Conservation (phyloP, 371 early-diverging fungal species). For the Parasitella parasitica region DNA sequence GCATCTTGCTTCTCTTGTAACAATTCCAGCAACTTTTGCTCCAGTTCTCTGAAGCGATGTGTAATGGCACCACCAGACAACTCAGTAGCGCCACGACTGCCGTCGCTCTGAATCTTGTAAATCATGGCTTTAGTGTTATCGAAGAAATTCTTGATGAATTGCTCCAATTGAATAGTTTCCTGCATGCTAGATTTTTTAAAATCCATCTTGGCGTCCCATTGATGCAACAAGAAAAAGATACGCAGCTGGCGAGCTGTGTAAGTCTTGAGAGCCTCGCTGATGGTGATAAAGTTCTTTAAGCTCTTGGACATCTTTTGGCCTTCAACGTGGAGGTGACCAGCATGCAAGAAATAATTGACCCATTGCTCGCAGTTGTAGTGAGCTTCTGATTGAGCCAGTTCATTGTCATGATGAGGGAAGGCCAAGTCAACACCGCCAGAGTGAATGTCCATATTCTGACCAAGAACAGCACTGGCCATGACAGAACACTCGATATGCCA, state of each 20-base stretch:
- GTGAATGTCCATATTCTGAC: conserved; percentile 95
- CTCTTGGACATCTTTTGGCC: conserved; percentile 99
- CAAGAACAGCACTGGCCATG: conserved; percentile 97
- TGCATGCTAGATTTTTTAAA: conserved; percentile 83
- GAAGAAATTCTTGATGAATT: conserved; percentile 86
- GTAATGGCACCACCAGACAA: conserved; percentile 35
- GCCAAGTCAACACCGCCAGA: conserved; percentile 98
- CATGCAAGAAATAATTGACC: conserved; percentile 99
- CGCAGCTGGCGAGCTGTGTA: conserved; percentile 91
- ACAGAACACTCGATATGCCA: conserved; percentile 99
- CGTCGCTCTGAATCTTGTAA: conserved; percentile 56
- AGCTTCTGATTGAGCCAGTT: conserved; percentile 98
- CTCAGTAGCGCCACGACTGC: conserved; percentile 42
- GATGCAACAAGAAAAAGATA: conserved; percentile 90
- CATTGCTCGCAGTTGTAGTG: conserved; percentile 90
- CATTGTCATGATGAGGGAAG: conserved; percentile 99
- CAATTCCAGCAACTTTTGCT: conserved; percentile 57
- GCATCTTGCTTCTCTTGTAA: conserved; percentile 62
- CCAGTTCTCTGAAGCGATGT: conserved; percentile 73
- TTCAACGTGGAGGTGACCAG: conserved; percentile 98
- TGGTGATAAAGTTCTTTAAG: conserved; percentile 98
- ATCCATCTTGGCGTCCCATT: conserved; percentile 92
- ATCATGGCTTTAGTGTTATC: conserved; percentile 75
- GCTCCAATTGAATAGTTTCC: conserved; percentile 86
- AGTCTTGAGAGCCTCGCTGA: conserved; percentile 87